phyloP scores from a whole-genome alignment of 2,329 filamentous ascomycete species.

The Botrytis byssoidea region DNA sequence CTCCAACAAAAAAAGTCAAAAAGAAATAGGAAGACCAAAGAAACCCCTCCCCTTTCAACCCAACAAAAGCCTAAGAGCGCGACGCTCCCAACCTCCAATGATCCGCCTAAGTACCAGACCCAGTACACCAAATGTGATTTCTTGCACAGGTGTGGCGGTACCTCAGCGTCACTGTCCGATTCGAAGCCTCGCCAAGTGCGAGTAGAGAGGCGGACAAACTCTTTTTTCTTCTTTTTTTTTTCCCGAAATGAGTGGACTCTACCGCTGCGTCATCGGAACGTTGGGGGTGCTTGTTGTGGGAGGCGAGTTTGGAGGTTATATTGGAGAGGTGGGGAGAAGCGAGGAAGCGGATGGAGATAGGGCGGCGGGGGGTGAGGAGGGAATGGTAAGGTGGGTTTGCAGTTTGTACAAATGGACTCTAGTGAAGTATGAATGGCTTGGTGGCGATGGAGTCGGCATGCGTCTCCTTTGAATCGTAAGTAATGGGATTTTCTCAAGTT shows the following conservation, averaged over 20 bases:
- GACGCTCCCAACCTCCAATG: not conserved
- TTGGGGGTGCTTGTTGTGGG: not conserved
- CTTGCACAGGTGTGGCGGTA: not conserved
- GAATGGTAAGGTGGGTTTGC: not conserved
- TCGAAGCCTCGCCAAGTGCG: not conserved
- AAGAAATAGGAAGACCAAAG: not conserved
- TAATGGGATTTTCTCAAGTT: not conserved
- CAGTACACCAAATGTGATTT: not conserved
- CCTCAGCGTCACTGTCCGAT: not conserved
- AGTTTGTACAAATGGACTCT: not conserved
- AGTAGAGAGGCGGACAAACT: not conserved
- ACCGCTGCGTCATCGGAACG: not conserved
- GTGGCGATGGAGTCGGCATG: not conserved
- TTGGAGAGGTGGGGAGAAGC: not conserved
- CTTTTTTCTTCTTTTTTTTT: not conserved
- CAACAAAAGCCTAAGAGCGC: not conserved
- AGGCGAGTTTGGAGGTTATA: not conserved
- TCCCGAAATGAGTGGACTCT: not conserved
- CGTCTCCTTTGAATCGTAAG: not conserved
- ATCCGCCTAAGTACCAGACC: not conserved
- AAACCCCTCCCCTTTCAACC: not conserved
- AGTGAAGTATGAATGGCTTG: not conserved
- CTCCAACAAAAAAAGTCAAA: not conserved
- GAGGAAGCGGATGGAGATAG: not conserved
- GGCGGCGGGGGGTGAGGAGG: not conserved